A percentile compares a stretch with the other conserved stretches of the same genome.
Conservation (phyloP, 2,329 filamentous ascomycete species). For the Nigrospora oryzae region DNA sequence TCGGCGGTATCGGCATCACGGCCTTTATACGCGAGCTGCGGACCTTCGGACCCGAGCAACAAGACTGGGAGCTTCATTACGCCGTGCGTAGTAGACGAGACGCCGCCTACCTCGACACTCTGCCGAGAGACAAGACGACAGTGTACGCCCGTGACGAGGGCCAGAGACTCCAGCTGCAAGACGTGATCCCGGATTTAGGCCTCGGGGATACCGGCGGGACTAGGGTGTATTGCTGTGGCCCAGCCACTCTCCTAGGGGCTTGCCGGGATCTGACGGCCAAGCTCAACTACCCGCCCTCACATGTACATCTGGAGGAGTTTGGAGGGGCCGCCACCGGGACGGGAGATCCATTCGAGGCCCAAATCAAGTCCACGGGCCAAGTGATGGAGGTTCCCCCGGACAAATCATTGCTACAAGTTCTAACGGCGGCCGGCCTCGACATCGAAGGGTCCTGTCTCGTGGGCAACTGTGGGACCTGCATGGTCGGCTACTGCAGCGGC, state of each 20-base stretch:
- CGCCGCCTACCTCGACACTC: constrained; percentile 16
- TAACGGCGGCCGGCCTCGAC: constrained; percentile 22
- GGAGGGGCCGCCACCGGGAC: constrained; percentile 15
- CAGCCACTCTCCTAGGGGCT: constrained; percentile 12
- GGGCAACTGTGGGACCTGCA: constrained; percentile 22
- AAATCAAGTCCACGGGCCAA: constrained; percentile 13
- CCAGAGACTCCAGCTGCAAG: constrained; percentile 19
- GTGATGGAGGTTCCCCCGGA: constrained; percentile 16
- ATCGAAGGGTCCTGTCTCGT: constrained; percentile 21
- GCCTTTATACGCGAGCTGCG: constrained; percentile 18
- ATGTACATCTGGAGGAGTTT: constrained; percentile 19
- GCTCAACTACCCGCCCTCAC: constrained; percentile 14
- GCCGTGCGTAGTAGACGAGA: constrained; percentile 17
- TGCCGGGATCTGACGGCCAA: constrained; percentile 10
- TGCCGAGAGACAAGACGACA: constrained; percentile 13
- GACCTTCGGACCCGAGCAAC: constrained; percentile 6
- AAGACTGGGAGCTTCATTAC: constrained; percentile 18
- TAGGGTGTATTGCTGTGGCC: constrained; percentile 23
- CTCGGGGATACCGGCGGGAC: constrained; percentile 10
- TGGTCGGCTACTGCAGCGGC: constrained; percentile 18
- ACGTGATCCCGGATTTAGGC: constrained; percentile 21
- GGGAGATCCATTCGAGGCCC: constrained; percentile 20
- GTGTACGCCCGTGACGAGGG: constrained; percentile 18
- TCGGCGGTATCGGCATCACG: constrained; percentile 21
- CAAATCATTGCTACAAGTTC: constrained; percentile 20